Percentiles rank a stretch among this genome's conserved stretches.
phyloP scores from a whole-genome alignment of 1,284 basidiomycete genomes.

The Rhizoctonia solani region DNA sequence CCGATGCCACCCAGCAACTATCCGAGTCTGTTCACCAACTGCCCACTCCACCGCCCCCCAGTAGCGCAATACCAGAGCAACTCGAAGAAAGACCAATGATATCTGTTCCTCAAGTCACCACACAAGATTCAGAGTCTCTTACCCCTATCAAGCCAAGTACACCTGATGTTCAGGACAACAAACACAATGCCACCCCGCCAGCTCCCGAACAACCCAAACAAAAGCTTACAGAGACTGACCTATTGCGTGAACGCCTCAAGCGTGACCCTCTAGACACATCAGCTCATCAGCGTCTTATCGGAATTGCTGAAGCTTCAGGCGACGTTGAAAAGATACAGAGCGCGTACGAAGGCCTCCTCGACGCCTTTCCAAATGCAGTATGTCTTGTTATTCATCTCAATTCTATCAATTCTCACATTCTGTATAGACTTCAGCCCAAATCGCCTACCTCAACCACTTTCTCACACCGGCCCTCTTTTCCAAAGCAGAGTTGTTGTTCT shows the following conservation, averaged over 20 bases:
- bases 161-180: neutral
- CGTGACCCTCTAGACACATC: slow-evolving; percentile 65
- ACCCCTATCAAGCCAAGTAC: neutral
- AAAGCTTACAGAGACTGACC: slow-evolving; percentile 27
- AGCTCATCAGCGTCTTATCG: slow-evolving; percentile 68
- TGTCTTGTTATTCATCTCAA: slow-evolving; percentile 42
- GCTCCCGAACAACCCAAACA: slow-evolving; percentile 8
- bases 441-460: slow-evolving; percentile 82
- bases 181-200: slow-evolving; percentile 10
- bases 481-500: slow-evolving; percentile 78
- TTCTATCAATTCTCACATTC: slow-evolving; percentile 2
- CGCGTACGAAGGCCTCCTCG: slow-evolving; percentile 73
- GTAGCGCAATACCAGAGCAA: neutral
- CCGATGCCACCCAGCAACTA: neutral
- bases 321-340: slow-evolving; percentile 70
- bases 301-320: slow-evolving; percentile 65
- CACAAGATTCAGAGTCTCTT: neutral
- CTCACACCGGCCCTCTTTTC: slow-evolving; percentile 63
- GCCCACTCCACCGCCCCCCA: neutral
- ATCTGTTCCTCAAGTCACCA: neutral
- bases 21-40: neutral
- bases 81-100: neutral
- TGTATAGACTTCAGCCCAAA: slow-evolving; percentile 62
- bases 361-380: slow-evolving; percentile 79
- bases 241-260: slow-evolving; percentile 52